phyloP scores from a whole-genome alignment of 768 basidiomycete species.

The Kwoniella bestiolae region DNA sequence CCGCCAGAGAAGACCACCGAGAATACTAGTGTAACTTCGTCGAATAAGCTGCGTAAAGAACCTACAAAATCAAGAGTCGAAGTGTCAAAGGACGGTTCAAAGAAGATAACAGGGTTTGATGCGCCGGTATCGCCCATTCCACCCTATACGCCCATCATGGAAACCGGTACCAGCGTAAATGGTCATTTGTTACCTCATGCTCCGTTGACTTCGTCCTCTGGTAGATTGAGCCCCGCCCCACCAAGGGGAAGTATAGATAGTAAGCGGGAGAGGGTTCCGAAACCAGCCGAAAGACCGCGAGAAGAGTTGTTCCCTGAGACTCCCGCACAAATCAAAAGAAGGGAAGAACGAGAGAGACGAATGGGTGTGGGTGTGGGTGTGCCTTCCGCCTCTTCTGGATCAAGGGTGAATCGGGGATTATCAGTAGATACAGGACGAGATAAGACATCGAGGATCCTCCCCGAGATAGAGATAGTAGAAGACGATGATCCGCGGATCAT shows the following conservation, averaged over 20 bases:
- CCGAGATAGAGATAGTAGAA: conserved; percentile 53
- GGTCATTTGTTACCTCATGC: conserved; percentile 6
- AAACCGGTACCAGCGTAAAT: conserved; percentile 6
- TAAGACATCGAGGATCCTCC: conserved; percentile 30
- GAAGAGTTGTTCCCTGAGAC: conserved; percentile 53
- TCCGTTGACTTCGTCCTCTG: conserved; percentile 2
- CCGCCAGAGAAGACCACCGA: conserved; percentile 31
- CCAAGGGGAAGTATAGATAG: conserved; percentile 18
- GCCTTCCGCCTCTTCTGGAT: not conserved
- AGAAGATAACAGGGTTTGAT: conserved; percentile 49
- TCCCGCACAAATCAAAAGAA: conserved; percentile 50
- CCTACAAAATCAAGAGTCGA: conserved; percentile 32
- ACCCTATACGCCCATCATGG: conserved; percentile 21
- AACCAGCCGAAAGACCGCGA: conserved; percentile 46
- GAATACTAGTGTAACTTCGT: not conserved
- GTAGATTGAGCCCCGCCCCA: conserved; percentile 2
- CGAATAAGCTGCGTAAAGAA: not conserved
- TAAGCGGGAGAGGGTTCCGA: conserved; percentile 24
- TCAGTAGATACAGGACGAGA: conserved; percentile 25
- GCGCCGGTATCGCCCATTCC: conserved; percentile 41
- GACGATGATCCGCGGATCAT: conserved; percentile 52
- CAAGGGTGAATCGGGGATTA: too few species aligned
- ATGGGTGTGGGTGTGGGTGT: too few species aligned
- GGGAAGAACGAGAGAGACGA: conserved; percentile 45
- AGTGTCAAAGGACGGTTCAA: conserved; percentile 30